Evolutionary conservation across 805 yeast genomes (phyloP).

Genomic region (Myxozyma kluyveri): DNA sequence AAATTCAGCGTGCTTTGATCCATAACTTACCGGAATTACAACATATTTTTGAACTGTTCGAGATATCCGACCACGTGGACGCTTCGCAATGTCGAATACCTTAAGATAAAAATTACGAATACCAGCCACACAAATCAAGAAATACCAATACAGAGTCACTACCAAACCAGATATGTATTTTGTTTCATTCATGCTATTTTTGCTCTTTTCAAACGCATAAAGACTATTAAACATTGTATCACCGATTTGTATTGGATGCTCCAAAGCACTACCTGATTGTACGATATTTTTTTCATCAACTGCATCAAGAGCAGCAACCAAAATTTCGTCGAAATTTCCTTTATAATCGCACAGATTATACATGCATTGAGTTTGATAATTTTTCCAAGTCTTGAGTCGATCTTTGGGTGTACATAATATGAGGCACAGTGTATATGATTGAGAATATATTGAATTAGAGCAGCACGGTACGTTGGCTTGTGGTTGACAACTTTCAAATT

Average conservation of each 20-base stretch:
- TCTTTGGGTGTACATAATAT: conserved; percentile 5
- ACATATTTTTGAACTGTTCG: conserved; percentile 9
- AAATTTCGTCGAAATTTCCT: conserved; percentile 6
- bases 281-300: background rate
- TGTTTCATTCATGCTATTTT: conserved; percentile 1
- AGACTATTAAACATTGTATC: background rate
- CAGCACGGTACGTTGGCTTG: too few relatives aligned
- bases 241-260: background rate
- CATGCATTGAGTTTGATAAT: background rate
- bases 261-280: background rate
- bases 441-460: conserved; percentile 1
- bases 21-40: conserved; percentile 35
- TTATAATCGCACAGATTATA: conserved; percentile 5
- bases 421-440: conserved; percentile 10
- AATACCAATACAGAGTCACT: conserved; percentile 6
- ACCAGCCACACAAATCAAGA: conserved; percentile 5
- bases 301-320: conserved; percentile 5
- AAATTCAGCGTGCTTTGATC: conserved; percentile 32
- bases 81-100: background rate
- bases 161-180: conserved; percentile 8
- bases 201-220: conserved; percentile 8
- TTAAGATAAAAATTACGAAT: background rate
- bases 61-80: conserved; percentile 3
- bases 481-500: too few relatives aligned
- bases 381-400: conserved; percentile 3